phyloP scores from a whole-genome alignment of 148 eudicot genomes.

The Arbutus unedo region DNA sequence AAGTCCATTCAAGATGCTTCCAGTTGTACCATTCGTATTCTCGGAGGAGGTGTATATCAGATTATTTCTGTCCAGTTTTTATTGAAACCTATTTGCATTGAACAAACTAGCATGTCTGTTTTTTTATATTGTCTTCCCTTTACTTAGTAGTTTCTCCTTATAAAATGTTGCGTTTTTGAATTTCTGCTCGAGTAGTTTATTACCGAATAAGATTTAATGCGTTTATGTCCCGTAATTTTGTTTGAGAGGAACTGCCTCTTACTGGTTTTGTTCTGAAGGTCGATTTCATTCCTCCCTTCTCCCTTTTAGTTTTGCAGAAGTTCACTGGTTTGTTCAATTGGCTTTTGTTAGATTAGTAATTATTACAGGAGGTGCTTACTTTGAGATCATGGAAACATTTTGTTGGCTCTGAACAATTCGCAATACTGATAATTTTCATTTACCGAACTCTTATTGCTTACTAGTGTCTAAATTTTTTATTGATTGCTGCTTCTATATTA shows the following conservation, averaged over 20 bases:
- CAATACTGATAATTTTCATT: not conserved
- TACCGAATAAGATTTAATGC: not conserved
- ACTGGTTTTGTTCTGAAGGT: not conserved
- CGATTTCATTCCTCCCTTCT: no score
- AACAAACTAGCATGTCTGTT: not conserved
- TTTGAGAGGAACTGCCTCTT: no score
- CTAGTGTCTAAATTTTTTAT: not conserved
- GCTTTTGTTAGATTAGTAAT: not conserved
- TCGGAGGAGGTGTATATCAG: slow-evolving; percentile 39
- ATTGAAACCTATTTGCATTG: not conserved
- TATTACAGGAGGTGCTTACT: not conserved
- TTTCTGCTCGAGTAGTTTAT: not conserved
- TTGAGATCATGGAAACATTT: not conserved
- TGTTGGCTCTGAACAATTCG: not conserved
- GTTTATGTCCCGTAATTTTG: no score
- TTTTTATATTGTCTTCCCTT: not conserved
- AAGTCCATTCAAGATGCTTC: slow-evolving; percentile 54
- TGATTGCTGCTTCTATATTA: slow-evolving; percentile 1
- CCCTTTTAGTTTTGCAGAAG: not conserved
- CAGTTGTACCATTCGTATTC: slow-evolving; percentile 41
- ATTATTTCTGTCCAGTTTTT: not conserved
- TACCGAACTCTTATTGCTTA: not conserved
- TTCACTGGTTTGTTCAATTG: not conserved
- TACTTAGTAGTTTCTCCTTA: not conserved
- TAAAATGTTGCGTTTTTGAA: not conserved